These are phyloP conservation scores for Hypoxylon rickii DNA, from an alignment of 495 filamentous ascomycete genomes.

Conservation along the genomic window DNA sequence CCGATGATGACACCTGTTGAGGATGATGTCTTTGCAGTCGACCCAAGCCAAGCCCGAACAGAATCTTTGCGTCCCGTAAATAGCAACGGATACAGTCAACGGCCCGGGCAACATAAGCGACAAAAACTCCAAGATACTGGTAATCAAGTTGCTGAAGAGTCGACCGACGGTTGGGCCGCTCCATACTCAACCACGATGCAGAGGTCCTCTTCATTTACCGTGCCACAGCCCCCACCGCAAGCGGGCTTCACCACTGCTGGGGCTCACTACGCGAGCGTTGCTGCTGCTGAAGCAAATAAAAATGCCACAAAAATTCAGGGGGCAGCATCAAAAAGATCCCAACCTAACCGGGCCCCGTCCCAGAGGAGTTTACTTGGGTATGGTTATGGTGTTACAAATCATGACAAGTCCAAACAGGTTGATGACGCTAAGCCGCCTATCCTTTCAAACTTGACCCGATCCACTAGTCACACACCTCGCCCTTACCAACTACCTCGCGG, in stretches of 20 bases:
- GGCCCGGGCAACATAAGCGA: slow-evolving; percentile 32
- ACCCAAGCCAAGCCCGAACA: slow-evolving; percentile 40
- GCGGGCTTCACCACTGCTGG: slow-evolving; percentile 51
- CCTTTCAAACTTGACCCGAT: slow-evolving; percentile 15
- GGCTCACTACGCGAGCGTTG: slow-evolving; percentile 45
- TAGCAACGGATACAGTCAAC: slow-evolving; percentile 6
- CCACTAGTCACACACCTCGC: not conserved
- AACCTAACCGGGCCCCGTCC: slow-evolving; percentile 41
- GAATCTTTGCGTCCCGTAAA: slow-evolving; percentile 9
- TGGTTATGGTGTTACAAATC: slow-evolving; percentile 36
- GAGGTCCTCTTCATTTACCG: slow-evolving; percentile 45
- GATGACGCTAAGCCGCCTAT: slow-evolving; percentile 12
- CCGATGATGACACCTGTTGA: slow-evolving; percentile 47
- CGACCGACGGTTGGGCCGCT: slow-evolving; percentile 39
- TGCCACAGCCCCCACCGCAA: slow-evolving; percentile 34
- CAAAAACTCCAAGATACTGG: slow-evolving; percentile 35
- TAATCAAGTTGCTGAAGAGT: slow-evolving; percentile 31
- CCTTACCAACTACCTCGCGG: slow-evolving; percentile 14
- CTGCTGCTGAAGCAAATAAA: slow-evolving; percentile 33
- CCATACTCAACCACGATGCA: slow-evolving; percentile 53
- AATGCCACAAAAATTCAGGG: slow-evolving; percentile 21
- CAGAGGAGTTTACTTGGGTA: slow-evolving; percentile 51
- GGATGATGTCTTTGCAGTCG: slow-evolving; percentile 46
- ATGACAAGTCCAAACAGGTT: slow-evolving; percentile 34
- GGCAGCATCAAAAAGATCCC: slow-evolving; percentile 29